Evolutionary conservation across 148 eudicot species (phyloP).

Genomic region (Diospyros kaki): DNA sequence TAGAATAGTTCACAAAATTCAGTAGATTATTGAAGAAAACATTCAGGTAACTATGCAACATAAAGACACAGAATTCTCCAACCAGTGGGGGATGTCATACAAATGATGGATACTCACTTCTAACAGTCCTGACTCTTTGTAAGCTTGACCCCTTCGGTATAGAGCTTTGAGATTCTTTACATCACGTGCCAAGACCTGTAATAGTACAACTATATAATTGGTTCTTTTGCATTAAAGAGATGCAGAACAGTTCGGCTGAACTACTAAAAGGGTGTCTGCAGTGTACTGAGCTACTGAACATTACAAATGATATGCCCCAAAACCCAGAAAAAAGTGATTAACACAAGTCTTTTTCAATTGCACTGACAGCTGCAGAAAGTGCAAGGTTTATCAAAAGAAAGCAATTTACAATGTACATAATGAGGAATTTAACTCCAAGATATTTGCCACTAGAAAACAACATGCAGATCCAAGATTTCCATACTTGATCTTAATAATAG

Average conservation of each 20-base stretch:
- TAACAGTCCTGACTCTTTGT: constrained; percentile 66
- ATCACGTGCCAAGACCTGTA: constrained; percentile 76
- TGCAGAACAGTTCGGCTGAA: not conserved
- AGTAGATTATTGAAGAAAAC: not conserved
- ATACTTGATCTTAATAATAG: too few relatives aligned
- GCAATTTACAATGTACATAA: not conserved
- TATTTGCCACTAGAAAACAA: not conserved
- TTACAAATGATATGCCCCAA: not conserved
- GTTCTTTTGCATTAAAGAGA: not conserved
- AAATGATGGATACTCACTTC: constrained; percentile 44
- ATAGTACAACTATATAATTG: not conserved
- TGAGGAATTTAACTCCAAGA: not conserved
- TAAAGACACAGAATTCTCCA: constrained; percentile 9
- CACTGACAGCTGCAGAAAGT: not conserved
- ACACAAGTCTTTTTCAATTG: not conserved
- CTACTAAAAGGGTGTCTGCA: too few relatives aligned
- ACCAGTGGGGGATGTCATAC: constrained; percentile 2
- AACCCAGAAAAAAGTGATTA: not conserved
- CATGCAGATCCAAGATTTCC: not conserved
- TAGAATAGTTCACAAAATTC: constrained; percentile 16
- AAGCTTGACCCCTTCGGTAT: constrained; percentile 94
- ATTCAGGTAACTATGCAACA: constrained; percentile 13
- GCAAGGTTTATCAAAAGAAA: too few relatives aligned
- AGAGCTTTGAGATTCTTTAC: constrained; percentile 79
- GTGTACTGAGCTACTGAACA: too few relatives aligned